phyloP scores from a whole-genome alignment of 2,329 filamentous ascomycete genomes.

The Alternaria sp. region DNA sequence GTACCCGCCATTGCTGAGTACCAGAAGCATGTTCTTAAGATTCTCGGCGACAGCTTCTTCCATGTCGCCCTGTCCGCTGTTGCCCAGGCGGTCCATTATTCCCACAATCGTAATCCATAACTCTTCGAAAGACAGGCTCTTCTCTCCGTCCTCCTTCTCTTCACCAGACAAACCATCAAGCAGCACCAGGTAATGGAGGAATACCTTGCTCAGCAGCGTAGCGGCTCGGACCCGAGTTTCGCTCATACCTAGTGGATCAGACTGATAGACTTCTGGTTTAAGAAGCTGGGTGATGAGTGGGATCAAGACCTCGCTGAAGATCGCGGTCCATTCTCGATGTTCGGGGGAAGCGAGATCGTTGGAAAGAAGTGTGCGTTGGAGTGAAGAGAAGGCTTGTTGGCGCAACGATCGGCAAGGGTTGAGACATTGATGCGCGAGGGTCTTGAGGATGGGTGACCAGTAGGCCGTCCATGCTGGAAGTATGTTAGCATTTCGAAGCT shows the following conservation, averaged over 20 bases:
- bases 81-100: slow-evolving; percentile 95
- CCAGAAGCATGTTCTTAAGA: slow-evolving; percentile 93
- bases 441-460: slow-evolving; percentile 94
- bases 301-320: slow-evolving; percentile 93
- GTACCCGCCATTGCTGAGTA: slow-evolving; percentile 91
- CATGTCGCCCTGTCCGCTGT: slow-evolving; percentile 89
- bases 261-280: slow-evolving; percentile 93
- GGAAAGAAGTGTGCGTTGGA: slow-evolving; percentile 87
- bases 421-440: slow-evolving; percentile 86
- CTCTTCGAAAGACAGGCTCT: slow-evolving; percentile 77
- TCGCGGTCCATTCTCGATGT: slow-evolving; percentile 91
- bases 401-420: slow-evolving; percentile 95
- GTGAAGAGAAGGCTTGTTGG: slow-evolving; percentile 83
- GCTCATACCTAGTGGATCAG: slow-evolving; percentile 91
- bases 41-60: slow-evolving; percentile 96
- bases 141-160: slow-evolving; percentile 10
- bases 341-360: slow-evolving; percentile 83
- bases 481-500: not conserved
- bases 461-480: slow-evolving; percentile 89
- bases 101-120: slow-evolving; percentile 93
- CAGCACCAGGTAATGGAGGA: slow-evolving; percentile 89
- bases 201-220: slow-evolving; percentile 92
- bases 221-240: slow-evolving; percentile 93
- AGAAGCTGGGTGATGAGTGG: slow-evolving; percentile 86
- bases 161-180: slow-evolving; percentile 72